Conservation (phyloP, 352 stramenopile species). For the Pilasporangium apinafurcum region DNA sequence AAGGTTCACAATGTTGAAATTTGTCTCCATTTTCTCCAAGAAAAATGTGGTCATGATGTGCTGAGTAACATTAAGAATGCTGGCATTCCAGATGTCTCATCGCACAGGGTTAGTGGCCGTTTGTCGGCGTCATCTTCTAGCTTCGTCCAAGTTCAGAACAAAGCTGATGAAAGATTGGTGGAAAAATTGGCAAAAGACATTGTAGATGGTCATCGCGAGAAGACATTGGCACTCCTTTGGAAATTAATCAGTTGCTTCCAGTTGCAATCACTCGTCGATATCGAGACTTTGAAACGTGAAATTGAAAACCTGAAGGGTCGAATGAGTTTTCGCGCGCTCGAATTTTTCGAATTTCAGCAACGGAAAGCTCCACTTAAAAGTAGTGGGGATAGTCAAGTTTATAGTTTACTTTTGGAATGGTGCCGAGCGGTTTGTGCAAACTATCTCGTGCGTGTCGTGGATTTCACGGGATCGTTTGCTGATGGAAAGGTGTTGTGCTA, state of each 20-base stretch:
- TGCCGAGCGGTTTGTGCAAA: conserved; percentile 89
- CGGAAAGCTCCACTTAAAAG: conserved; percentile 22
- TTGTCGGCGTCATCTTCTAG: conserved; percentile 23
- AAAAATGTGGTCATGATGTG: conserved; percentile 54
- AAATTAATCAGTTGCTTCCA: conserved; percentile 90
- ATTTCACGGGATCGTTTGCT: conserved; percentile 92
- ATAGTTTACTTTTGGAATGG: conserved; percentile 87
- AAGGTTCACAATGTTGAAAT: conserved; percentile 96
- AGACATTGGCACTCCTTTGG: conserved; percentile 94
- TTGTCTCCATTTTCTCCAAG: conserved; percentile 79
- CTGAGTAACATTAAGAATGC: conserved; percentile 43
- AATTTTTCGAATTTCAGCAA: conserved; percentile 52
- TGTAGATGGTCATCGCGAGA: conserved; percentile 93
- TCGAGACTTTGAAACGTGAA: conserved; percentile 65
- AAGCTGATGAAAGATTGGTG: conserved; percentile 54
- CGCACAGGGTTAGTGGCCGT: conserved; percentile 7
- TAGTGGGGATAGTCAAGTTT: conserved; percentile 41
- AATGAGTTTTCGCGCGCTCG: conserved; percentile 62
- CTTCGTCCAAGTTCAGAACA: conserved; percentile 40
- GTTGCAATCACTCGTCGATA: conserved; percentile 81
- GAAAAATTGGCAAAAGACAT: conserved; percentile 89
- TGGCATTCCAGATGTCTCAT: conserved; percentile 3
- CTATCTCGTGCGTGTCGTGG: conserved; percentile 78
- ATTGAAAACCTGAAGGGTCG: conserved; percentile 60
- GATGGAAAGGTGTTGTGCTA: conserved; percentile 91